Base-by-base conservation (phyloP, 306 rosid genomes). In the Cyclanthera cordifolia region DNA sequence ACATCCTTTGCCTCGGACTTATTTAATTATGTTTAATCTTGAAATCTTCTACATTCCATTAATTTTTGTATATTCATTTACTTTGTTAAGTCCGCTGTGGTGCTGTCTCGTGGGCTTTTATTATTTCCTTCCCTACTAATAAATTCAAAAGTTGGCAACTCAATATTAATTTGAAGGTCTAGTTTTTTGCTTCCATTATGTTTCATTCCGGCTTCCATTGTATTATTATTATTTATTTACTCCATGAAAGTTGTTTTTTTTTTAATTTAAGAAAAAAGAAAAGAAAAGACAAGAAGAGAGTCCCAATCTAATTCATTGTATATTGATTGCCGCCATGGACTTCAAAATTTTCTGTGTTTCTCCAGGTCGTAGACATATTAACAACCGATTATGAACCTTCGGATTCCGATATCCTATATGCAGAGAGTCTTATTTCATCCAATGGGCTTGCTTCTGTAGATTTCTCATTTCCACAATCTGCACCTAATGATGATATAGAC, bases 391-490 rank as follows among this genome's bases (percentile, higher is more conserved):
- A 90, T 75, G 96, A 94, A 76, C 97, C 99, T 47, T 86, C 97
- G 6, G 95, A 94, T 82, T 77, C 84, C 53, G 99, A 94, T 76
- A 90, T 94, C 68, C 90, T 94, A 24, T 86, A 86, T 74, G 96
- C 97, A 41, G 99, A 90, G 84, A 96, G 99, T 70, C 94, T 87
- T 72, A 94, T 93, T 79, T 85, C 99, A 79, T 86, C 94, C 51
- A 94, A 94, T 83, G 99, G 99, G 69, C 91, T 94, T 59, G 94
- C 91, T 56, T 83, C 83, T 79, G 90, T 86, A 53, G 99, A 94
- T 76, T 94, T 90, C 82, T 88, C 99, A 78, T 90, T 94, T 81
- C 95, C 96, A 70, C 88, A 68, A 53, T 54, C 87, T 53, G 79
- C 77, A 73, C 76, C 88, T 61, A 88, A 86, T 56, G 95, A 90